Conservation (phyloP, 495 filamentous ascomycete species). For the Peziza echinospora region DNA sequence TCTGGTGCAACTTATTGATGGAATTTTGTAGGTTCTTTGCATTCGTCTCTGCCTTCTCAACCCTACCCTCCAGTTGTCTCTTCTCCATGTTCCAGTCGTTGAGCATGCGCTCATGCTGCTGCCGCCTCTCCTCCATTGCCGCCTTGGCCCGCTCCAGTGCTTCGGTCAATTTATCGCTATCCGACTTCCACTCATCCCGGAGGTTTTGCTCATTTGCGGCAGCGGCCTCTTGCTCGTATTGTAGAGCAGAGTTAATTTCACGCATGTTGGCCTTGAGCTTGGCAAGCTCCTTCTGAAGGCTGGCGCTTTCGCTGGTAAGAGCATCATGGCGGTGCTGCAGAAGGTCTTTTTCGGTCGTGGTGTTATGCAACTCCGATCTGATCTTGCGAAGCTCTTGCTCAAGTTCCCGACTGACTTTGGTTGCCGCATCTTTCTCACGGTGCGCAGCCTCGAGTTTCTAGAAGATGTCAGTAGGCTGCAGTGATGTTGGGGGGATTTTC, state of each 20-base stretch:
- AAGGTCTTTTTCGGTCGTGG: slow-evolving; percentile 46
- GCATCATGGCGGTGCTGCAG: slow-evolving; percentile 48
- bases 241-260: slow-evolving; percentile 24
- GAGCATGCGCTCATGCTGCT: slow-evolving; percentile 43
- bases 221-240: slow-evolving; percentile 12
- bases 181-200: slow-evolving; percentile 35
- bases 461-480: background rate
- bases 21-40: slow-evolving; percentile 47
- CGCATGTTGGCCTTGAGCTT: slow-evolving; percentile 26
- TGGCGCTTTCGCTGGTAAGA: slow-evolving; percentile 42
- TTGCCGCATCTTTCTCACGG: slow-evolving; percentile 12
- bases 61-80: slow-evolving; percentile 40
- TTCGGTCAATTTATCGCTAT: slow-evolving; percentile 40
- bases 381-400: slow-evolving; percentile 29
- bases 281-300: slow-evolving; percentile 36
- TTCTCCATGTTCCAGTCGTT: slow-evolving; percentile 50
- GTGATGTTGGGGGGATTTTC: background rate
- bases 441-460: slow-evolving; percentile 6
- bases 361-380: slow-evolving; percentile 32
- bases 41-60: slow-evolving; percentile 44
- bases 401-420: slow-evolving; percentile 10
- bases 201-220: slow-evolving; percentile 10
- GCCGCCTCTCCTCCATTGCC: slow-evolving; percentile 54
- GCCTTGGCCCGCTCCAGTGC: slow-evolving; percentile 47
- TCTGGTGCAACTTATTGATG: slow-evolving; percentile 46